These are phyloP conservation scores for Sungouiozyma intestinalis DNA, from an alignment of 805 yeast genomes.

Conservation along the genomic window DNA sequence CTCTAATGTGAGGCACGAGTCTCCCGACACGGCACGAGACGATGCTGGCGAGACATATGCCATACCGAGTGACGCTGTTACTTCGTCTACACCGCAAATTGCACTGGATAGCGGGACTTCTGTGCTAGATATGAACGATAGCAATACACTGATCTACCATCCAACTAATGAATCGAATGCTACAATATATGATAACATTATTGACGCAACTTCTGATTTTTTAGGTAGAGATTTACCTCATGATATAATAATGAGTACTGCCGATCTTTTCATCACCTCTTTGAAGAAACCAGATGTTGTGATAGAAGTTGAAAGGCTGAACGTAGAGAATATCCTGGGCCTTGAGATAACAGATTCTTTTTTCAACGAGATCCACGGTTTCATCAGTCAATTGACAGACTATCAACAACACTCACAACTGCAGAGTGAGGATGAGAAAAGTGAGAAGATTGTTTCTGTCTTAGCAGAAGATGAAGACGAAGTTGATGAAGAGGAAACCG, in stretches of 20 bases:
- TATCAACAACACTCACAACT: constrained; percentile 18
- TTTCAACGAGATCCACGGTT: constrained; percentile 35
- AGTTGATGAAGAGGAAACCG: constrained; percentile 11
- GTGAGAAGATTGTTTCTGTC: constrained; percentile 34
- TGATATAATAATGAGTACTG: constrained; percentile 41
- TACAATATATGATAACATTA: constrained; percentile 43
- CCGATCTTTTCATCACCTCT: constrained; percentile 15
- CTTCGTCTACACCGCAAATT: too few species aligned
- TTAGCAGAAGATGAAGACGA: constrained; percentile 36
- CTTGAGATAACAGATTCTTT: constrained; percentile 24
- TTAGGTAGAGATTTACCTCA: constrained; percentile 69
- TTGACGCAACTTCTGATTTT: constrained; percentile 45
- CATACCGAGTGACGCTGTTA: too few species aligned
- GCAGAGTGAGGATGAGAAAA: constrained; percentile 12
- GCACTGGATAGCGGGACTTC: constrained; percentile 12
- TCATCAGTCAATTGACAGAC: constrained; percentile 43
- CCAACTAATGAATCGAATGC: constrained; percentile 50
- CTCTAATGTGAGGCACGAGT: constrained; percentile 13
- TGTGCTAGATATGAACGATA: constrained; percentile 27
- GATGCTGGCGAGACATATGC: too few species aligned
- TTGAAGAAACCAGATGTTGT: constrained; percentile 13
- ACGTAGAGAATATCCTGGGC: constrained; percentile 38
- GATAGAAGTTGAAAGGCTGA: constrained; percentile 34
- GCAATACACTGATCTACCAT: constrained; percentile 47
- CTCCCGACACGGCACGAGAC: neutral